phyloP scores from a whole-genome alignment of 2,329 filamentous ascomycete species.

The Sphaerostilbella broomeana region DNA sequence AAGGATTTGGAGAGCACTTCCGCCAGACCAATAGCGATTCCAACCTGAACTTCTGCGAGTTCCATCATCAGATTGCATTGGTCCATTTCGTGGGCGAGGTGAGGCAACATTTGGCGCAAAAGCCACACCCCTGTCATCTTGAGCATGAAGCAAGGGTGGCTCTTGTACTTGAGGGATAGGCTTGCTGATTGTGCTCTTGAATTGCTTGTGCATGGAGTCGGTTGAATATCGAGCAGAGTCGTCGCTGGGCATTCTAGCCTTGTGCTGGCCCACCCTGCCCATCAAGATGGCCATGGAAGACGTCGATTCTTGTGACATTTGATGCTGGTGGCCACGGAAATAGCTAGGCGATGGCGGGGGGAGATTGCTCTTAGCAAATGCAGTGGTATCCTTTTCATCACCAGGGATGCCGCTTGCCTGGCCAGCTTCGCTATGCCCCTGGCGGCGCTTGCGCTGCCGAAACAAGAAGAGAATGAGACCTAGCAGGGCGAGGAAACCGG shows the following conservation, averaged over 20 bases:
- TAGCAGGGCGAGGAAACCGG: constrained; percentile 65
- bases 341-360: constrained; percentile 28
- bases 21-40: constrained; percentile 73
- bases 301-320: constrained; percentile 50
- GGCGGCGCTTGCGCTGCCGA: constrained; percentile 45
- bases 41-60: constrained; percentile 62
- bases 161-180: constrained; percentile 45
- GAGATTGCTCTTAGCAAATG: constrained; percentile 38
- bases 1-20: constrained; percentile 60
- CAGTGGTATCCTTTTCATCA: constrained; percentile 54
- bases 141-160: constrained; percentile 27
- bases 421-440: constrained; percentile 41
- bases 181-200: constrained; percentile 57
- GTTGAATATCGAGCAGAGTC: constrained; percentile 43
- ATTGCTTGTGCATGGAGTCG: constrained; percentile 54
- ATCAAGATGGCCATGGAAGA: constrained; percentile 61
- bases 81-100: constrained; percentile 31
- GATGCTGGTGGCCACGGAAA: constrained; percentile 46
- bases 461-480: constrained; percentile 61
- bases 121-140: constrained; percentile 37
- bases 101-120: constrained; percentile 29
- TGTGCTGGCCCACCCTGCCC: constrained; percentile 51
- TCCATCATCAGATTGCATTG: constrained; percentile 32
- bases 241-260: constrained; percentile 46
- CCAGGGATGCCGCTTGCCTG: constrained; percentile 36